A percentile compares a stretch with the other conserved stretches of the same genome.
phyloP scores from a whole-genome alignment of 2,329 filamentous ascomycete genomes.

The Huntiella abstrusa region DNA sequence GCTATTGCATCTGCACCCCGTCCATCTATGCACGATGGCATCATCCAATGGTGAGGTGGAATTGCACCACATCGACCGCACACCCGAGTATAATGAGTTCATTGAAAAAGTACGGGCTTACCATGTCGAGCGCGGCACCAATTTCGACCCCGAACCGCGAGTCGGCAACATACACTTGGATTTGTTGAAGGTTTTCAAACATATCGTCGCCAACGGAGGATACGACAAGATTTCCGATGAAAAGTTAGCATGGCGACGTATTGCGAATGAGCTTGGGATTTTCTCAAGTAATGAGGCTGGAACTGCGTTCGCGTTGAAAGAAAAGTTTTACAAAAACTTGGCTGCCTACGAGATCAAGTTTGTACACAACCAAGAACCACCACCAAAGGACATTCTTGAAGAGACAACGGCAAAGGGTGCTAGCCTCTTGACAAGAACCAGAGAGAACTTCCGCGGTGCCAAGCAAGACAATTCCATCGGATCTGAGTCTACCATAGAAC shows the following conservation, averaged over 20 bases:
- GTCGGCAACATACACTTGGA: slow-evolving; percentile 61
- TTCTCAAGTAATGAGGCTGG: slow-evolving; percentile 58
- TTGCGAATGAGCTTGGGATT: slow-evolving; percentile 59
- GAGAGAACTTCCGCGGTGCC: slow-evolving; percentile 49
- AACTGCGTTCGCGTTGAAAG: slow-evolving; percentile 73
- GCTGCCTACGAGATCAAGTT: slow-evolving; percentile 72
- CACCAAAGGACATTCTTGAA: slow-evolving; percentile 74
- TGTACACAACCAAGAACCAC: slow-evolving; percentile 60
- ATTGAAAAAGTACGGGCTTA: slow-evolving; percentile 54
- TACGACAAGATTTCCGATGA: slow-evolving; percentile 72
- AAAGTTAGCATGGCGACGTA: slow-evolving; percentile 69
- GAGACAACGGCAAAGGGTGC: slow-evolving; percentile 74
- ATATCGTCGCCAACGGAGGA: slow-evolving; percentile 58
- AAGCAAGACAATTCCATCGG: slow-evolving; percentile 31
- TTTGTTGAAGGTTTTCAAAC: slow-evolving; percentile 58
- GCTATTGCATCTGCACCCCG: neutral
- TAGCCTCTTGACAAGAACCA: slow-evolving; percentile 55
- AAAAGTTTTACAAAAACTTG: slow-evolving; percentile 76
- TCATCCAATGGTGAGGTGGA: slow-evolving; percentile 20
- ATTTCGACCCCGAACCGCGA: slow-evolving; percentile 63
- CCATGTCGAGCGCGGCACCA: slow-evolving; percentile 61
- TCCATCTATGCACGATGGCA: slow-evolving; percentile 16
- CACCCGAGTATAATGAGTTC: slow-evolving; percentile 60
- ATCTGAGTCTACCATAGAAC: slow-evolving; percentile 40
- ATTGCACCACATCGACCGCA: slow-evolving; percentile 34